These are phyloP conservation scores for Kazachstania viticola DNA, from an alignment of 805 yeast genomes.

Conservation along the genomic window DNA sequence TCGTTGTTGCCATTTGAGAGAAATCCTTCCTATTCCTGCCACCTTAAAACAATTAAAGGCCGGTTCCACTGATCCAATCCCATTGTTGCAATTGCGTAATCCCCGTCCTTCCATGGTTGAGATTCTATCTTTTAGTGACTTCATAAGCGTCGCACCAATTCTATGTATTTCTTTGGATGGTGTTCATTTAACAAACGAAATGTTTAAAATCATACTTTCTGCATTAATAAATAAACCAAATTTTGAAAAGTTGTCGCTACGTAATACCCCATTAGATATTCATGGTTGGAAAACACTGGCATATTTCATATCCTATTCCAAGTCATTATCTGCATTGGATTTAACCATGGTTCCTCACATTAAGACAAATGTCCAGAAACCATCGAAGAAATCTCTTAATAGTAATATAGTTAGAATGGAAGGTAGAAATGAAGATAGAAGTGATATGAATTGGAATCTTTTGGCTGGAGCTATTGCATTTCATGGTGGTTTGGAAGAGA, in stretches of 20 bases:
- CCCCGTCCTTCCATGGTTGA: slow-evolving; percentile 86
- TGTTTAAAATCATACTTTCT: slow-evolving; percentile 57
- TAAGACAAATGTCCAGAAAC: slow-evolving; percentile 29
- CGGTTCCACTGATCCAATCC: slow-evolving; percentile 75
- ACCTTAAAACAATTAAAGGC: slow-evolving; percentile 65
- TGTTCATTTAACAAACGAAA: slow-evolving; percentile 58
- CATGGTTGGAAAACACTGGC: slow-evolving; percentile 78
- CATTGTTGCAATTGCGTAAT: slow-evolving; percentile 63
- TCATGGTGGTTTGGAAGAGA: slow-evolving; percentile 70
- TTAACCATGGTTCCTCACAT: slow-evolving; percentile 38
- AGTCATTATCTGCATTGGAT: slow-evolving; percentile 47
- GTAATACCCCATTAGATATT: slow-evolving; percentile 65
- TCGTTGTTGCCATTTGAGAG: slow-evolving; percentile 85
- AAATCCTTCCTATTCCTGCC: slow-evolving; percentile 85
- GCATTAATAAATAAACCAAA: slow-evolving; percentile 54
- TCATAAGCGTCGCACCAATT: slow-evolving; percentile 74
- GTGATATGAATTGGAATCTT: slow-evolving; percentile 75
- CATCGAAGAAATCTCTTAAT: slow-evolving; percentile 24
- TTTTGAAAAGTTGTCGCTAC: slow-evolving; percentile 59
- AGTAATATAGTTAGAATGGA: slow-evolving; percentile 26
- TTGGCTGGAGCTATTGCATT: slow-evolving; percentile 64
- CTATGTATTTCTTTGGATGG: slow-evolving; percentile 72
- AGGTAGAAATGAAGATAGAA: slow-evolving; percentile 33
- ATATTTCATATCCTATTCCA: slow-evolving; percentile 60
- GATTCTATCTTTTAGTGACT: slow-evolving; percentile 77